phyloP scores from a whole-genome alignment of 192 early-diverging fungal genomes.

The Chytriomyces sp. region DNA sequence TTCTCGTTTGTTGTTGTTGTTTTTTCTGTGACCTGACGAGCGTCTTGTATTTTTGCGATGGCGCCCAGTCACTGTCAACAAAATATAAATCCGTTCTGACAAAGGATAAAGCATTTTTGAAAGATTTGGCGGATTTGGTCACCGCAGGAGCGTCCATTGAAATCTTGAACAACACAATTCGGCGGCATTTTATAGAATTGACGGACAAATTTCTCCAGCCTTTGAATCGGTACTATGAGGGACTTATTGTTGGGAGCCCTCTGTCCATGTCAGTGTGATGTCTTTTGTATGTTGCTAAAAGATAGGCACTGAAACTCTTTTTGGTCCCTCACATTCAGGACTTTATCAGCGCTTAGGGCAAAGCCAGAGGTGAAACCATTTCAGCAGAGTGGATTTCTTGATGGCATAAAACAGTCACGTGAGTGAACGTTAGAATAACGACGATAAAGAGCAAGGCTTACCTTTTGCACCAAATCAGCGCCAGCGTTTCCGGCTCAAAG shows the following conservation, averaged over 20 bases:
- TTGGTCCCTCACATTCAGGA: constrained; percentile 30
- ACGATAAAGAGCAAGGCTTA: no score
- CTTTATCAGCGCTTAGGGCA: constrained; percentile 50
- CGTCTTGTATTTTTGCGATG: background rate
- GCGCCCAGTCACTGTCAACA: constrained; percentile 29
- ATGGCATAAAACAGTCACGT: constrained; percentile 62
- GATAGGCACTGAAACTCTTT: background rate
- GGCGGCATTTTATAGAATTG: constrained; percentile 90
- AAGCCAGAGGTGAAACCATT: constrained; percentile 77
- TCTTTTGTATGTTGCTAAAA: constrained; percentile 5
- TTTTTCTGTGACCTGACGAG: constrained; percentile 1
- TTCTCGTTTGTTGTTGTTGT: background rate
- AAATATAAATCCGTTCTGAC: constrained; percentile 82
- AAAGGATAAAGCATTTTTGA: constrained; percentile 83
- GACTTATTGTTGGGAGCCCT: constrained; percentile 74
- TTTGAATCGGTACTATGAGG: constrained; percentile 91
- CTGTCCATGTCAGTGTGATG: constrained; percentile 53
- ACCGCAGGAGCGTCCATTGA: constrained; percentile 70
- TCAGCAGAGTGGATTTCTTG: constrained; percentile 76
- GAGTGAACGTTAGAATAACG: background rate
- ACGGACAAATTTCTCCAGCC: constrained; percentile 94
- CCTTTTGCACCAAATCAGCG: background rate
- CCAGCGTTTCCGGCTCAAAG: constrained; percentile 57
- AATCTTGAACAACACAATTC: constrained; percentile 88
- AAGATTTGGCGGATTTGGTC: constrained; percentile 61